A percentile compares a stretch with the other conserved stretches of the same genome.
These are phyloP conservation scores for Carallia brachiata DNA, from an alignment of 345 rosid species.

Conservation along the genomic window DNA sequence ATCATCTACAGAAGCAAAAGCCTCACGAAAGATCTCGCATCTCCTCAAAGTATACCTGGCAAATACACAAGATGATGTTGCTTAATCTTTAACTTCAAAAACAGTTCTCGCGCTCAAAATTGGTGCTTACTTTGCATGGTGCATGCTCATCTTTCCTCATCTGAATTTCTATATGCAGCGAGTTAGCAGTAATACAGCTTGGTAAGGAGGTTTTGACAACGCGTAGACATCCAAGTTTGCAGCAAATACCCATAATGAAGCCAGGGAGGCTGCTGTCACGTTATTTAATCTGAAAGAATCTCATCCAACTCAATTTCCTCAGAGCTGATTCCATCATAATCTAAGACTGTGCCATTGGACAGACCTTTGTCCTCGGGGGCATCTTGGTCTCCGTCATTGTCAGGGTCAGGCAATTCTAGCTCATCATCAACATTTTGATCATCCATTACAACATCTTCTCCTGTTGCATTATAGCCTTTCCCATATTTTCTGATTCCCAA, in stretches of 20 bases:
- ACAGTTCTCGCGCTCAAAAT: not conserved
- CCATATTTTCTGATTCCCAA: constrained; percentile 44
- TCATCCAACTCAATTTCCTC: constrained; percentile 87
- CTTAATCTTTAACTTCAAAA: not conserved
- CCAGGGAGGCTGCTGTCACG: no score
- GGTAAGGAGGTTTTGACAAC: not conserved
- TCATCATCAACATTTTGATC: constrained; percentile 51
- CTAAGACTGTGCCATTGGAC: constrained; percentile 48
- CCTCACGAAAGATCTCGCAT: not conserved
- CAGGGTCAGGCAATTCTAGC: constrained; percentile 59
- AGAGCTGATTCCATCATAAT: constrained; percentile 48
- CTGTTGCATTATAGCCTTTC: constrained; percentile 33
- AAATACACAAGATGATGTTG: not conserved
- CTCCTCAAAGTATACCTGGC: not conserved
- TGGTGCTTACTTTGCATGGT: no score
- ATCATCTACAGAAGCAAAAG: not conserved
- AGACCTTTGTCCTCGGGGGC: constrained; percentile 34
- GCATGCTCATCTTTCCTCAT: not conserved
- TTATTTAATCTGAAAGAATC: constrained; percentile 65
- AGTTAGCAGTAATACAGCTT: not conserved
- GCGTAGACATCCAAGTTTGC: not conserved
- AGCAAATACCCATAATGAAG: not conserved
- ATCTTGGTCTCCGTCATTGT: constrained; percentile 53
- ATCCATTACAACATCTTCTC: constrained; percentile 39
- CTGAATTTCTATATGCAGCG: not conserved